phyloP scores from a whole-genome alignment of 208 protist genomes.

The Leishmania tropica region DNA sequence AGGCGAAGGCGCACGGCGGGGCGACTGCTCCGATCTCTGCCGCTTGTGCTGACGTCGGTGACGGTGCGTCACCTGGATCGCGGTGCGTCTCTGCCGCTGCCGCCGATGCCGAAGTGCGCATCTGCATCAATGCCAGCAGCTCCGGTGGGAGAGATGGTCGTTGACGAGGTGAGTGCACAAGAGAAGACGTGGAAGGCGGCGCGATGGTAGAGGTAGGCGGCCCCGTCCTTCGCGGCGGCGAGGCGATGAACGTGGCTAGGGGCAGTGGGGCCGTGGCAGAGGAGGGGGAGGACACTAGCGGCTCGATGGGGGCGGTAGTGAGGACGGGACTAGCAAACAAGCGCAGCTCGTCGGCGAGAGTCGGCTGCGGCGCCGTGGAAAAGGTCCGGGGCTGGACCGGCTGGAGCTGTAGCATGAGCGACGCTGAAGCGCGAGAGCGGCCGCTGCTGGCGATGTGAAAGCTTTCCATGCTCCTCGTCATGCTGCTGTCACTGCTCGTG shows the following conservation, averaged over 20 bases:
- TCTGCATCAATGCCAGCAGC: constrained; percentile 26
- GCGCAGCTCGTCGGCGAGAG: constrained; percentile 30
- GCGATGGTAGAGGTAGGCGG: not conserved
- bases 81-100: not conserved
- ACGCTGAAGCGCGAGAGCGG: not conserved
- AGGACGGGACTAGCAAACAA: constrained; percentile 17
- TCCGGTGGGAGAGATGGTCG: constrained; percentile 14
- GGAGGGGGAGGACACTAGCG: not conserved
- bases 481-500: constrained; percentile 2
- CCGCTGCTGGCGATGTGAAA: not conserved
- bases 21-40: not conserved
- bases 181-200: not conserved
- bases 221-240: constrained; percentile 6
- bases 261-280: not conserved
- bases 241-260: constrained; percentile 17
- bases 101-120: not conserved
- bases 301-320: not conserved
- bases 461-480: not conserved
- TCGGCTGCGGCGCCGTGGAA: not conserved
- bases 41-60: not conserved
- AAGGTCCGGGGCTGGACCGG: not conserved
- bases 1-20: not conserved
- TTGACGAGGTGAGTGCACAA: not conserved
- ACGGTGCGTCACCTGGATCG: not conserved
- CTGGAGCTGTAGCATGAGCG: not conserved